Evolutionary conservation across 2,329 filamentous ascomycete species (phyloP), one percentile per base, ranked within the genome.

Genomic region (Onygenales sp.): DNA sequence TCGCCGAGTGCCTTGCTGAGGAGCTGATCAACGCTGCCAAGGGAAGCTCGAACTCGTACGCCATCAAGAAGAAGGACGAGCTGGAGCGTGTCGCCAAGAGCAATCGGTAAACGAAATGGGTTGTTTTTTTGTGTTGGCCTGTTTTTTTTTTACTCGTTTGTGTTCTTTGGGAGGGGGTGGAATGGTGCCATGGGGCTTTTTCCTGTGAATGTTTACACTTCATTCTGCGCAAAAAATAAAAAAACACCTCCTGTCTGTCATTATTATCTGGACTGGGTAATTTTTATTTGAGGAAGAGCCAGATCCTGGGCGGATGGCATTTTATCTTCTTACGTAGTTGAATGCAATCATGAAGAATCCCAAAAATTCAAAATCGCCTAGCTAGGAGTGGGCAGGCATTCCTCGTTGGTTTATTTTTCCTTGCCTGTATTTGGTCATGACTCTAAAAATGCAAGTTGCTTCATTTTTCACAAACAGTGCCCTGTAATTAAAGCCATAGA

Each of bases 21-120:
- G 93, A 98, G 86, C 85, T 98, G 76, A 97, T 98, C 87, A 98
- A 98, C 84, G 94, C 94, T 75, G 94, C 94, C 78, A 98, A 98
- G 89, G 93, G 93, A 73, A 94, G 87, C 86, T 94, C 88, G 81
- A 98, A 98, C 90, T 96, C 91, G 67, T 98, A 97, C 78, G 93
- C 94, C 72, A 98, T 98, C 86, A 98, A 98, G 90, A 98, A 98
- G 90, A 98, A 98, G 92, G 93, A 98, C 78, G 94, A 98, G 87
- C 80, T 98, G 81, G 93, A 98, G 87, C 93, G 93, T 93, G 93
- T 98, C 71, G 93, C 93, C 80, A 98, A 98, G 89, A 89, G 84
- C 85, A 98, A 98, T 87, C 89, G 93, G 87, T 98, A 97, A 91
- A 91, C 61, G 60, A 27, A 27, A 27, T 27, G 21, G 21, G 60